phyloP scores from a whole-genome alignment of 192 early-diverging fungal genomes.

The Entomortierella parvispora region DNA sequence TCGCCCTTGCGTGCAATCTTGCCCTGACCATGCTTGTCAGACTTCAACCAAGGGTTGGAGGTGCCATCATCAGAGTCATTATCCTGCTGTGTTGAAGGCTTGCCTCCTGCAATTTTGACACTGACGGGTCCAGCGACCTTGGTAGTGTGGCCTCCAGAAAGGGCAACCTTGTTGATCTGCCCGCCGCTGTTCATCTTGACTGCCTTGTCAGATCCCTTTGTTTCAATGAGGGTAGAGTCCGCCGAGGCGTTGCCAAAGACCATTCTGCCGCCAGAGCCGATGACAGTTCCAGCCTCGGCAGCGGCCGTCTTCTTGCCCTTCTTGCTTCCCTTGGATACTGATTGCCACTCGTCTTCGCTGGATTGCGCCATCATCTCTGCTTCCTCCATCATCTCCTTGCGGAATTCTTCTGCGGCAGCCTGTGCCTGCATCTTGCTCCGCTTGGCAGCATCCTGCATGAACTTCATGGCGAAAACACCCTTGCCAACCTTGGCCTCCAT shows the following conservation, averaged over 20 bases:
- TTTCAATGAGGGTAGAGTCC: constrained; percentile 1
- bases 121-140: constrained; percentile 66
- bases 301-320: constrained; percentile 26
- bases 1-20: constrained; percentile 67
- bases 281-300: constrained; percentile 32
- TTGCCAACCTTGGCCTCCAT: constrained; percentile 66
- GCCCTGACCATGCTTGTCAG: constrained; percentile 58
- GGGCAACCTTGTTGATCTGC: constrained; percentile 61
- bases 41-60: constrained; percentile 84
- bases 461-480: constrained; percentile 96
- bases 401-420: constrained; percentile 55
- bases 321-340: constrained; percentile 33
- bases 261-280: constrained; percentile 66
- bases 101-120: constrained; percentile 48
- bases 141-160: constrained; percentile 62
- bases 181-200: constrained; percentile 65
- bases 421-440: constrained; percentile 60
- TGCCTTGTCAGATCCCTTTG: constrained; percentile 1
- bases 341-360: constrained; percentile 43
- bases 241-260: constrained; percentile 59
- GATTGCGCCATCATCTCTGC: constrained; percentile 46
- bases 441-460: constrained; percentile 91
- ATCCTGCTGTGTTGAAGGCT: constrained; percentile 8
- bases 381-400: constrained; percentile 58
- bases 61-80: constrained; percentile 45